Evolutionary conservation across 1,139 yeast genomes (phyloP), one percentile per base, ranked within the genome.

Genomic region (Magnusiomyces paraingens): DNA sequence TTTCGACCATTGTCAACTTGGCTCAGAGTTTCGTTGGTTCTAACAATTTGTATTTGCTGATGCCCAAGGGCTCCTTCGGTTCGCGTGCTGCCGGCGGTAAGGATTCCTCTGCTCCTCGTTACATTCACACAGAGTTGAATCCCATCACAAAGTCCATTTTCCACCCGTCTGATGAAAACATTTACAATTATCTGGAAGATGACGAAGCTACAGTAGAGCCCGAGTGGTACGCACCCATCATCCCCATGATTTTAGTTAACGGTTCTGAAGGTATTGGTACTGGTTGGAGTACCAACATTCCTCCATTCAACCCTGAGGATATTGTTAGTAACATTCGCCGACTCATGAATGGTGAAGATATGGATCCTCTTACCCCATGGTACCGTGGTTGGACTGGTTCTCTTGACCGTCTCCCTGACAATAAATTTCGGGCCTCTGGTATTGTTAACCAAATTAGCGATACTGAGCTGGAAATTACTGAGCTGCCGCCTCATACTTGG

Each of bases 261-360:
- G 99, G 99, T 55, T 79, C 94, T 10, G 99, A 94, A 71, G 99
- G 99, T 73, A 94, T 94, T 69, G 99, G 99, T 61, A 91, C 99
- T 51, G 99, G 99, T 62, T 94, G 99, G 98, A 88, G 96, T 58
- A 90, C 99, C 1, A 83, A 81, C 58, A 86, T 94, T 59, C 99
- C 99, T 1, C 82, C 87, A 47, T 93, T 80, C 70, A 90, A 93
- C 66, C 99, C 99, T 0, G 66, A 70, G 26, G 99, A 93, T 66
- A 76, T 94, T 58, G 90, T 89, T 29, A 74, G 71, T 1, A 93
- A 94, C 63, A 73, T 94, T 41, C 79, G 81, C 55, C 79, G 80
- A 47, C 67, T 93, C 62, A 84, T 94, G 91, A 75, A 77, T 35
- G 87, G 83, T 11, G 86, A 88, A 62, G 86, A 82, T 44, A 69